Conservation (phyloP, 1,284 basidiomycete species). For the Papiliotrema flavescens region DNA sequence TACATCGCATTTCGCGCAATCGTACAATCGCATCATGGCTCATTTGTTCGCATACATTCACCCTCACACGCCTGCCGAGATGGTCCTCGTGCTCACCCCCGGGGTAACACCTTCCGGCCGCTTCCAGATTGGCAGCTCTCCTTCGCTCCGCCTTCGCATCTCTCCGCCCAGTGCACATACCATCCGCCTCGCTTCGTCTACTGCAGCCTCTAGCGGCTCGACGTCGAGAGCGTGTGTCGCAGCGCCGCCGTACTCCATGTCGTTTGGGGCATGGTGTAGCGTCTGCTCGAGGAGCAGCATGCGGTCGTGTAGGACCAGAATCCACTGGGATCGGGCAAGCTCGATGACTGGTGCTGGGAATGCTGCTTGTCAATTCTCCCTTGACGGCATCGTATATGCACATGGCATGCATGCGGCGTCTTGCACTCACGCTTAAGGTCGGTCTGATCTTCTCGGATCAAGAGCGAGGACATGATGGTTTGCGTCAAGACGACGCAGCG, state of each 20-base stretch:
- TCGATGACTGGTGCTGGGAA: slow-evolving; percentile 18
- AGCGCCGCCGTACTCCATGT: slow-evolving; percentile 27
- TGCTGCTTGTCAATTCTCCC: no score
- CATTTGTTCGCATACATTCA: background rate
- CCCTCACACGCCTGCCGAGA: slow-evolving; percentile 3
- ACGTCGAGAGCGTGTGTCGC: slow-evolving; percentile 14
- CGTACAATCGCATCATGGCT: background rate
- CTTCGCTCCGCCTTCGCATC: slow-evolving; percentile 24
- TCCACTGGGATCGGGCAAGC: slow-evolving; percentile 24
- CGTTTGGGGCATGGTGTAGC: slow-evolving; percentile 9
- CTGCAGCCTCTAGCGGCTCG: slow-evolving; percentile 21
- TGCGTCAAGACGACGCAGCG: no score
- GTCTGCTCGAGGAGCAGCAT: slow-evolving; percentile 11
- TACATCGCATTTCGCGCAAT: background rate
- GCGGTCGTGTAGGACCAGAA: slow-evolving; percentile 13
- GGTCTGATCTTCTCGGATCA: slow-evolving; percentile 19
- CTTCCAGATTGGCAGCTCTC: slow-evolving; percentile 18
- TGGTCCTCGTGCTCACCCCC: background rate
- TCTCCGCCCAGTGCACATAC: slow-evolving; percentile 24
- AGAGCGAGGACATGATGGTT: slow-evolving; percentile 5
- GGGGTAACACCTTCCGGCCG: background rate
- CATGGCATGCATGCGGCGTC: no score
- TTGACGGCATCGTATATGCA: no score
- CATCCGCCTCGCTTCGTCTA: slow-evolving; percentile 30
- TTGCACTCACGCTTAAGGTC: no score